Evolutionary conservation across 441 rosid genomes (phyloP).

Genomic region (Pelargonium myrrhifolium): DNA sequence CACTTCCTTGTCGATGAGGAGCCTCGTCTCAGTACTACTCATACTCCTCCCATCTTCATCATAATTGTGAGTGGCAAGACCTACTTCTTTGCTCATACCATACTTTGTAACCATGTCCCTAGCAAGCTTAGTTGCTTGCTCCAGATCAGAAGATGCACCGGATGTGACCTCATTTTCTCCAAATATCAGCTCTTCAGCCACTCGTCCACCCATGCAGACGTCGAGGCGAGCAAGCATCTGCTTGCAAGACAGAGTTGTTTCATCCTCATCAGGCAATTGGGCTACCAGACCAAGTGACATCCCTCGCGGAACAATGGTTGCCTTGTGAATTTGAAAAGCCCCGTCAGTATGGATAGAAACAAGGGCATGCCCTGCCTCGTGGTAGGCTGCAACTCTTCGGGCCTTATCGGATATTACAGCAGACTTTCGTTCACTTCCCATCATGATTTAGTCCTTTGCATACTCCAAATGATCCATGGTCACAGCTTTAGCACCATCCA

Average conservation of each 20-base stretch:
- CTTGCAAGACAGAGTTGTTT: conserved; percentile 56
- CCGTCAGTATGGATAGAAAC: conserved; percentile 87
- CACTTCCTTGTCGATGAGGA: conserved; percentile 83
- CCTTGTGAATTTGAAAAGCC: conserved; percentile 91
- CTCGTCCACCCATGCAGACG: conserved; percentile 90
- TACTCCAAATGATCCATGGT: conserved; percentile 83
- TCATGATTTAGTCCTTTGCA: conserved; percentile 87
- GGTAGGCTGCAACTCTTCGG: conserved; percentile 70
- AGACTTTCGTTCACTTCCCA: conserved; percentile 96
- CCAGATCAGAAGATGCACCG: conserved; percentile 75
- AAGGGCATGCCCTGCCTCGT: conserved; percentile 96
- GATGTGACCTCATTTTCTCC: conserved; percentile 89
- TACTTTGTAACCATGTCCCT: conserved; percentile 82
- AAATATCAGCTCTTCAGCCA: conserved; percentile 88
- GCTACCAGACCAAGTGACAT: conserved; percentile 92
- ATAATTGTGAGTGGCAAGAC: conserved; percentile 66
- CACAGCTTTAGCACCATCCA: conserved; percentile 86
- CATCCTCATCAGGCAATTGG: conserved; percentile 75
- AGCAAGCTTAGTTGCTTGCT: conserved; percentile 71
- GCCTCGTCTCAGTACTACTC: conserved; percentile 94
- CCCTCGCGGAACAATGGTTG: conserved; percentile 90
- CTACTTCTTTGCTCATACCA: conserved; percentile 92
- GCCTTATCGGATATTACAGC: conserved; percentile 84
- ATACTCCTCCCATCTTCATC: conserved; percentile 80
- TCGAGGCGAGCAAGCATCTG: conserved; percentile 97